phyloP scores from a whole-genome alignment of 257 asterid species.

The Penstemon davidsonii region DNA sequence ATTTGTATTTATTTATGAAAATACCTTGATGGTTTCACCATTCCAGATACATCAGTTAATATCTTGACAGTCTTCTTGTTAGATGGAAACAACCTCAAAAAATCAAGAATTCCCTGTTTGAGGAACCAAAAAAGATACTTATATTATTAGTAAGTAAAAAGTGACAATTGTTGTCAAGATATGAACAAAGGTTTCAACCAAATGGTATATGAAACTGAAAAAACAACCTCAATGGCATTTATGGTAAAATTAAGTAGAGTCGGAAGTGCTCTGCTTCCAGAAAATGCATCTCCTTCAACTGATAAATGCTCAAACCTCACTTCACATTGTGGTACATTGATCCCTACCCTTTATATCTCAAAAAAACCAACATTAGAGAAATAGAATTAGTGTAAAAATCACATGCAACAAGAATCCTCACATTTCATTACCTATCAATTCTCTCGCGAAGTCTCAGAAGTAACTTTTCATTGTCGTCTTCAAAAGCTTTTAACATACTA shows the following conservation, averaged over 20 bases:
- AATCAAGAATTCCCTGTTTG: slow-evolving; percentile 56
- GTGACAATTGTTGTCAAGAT: no score
- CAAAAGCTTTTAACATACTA: slow-evolving; percentile 56
- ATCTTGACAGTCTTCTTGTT: slow-evolving; percentile 54
- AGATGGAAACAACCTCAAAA: slow-evolving; percentile 54
- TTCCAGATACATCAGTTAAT: slow-evolving; percentile 48
- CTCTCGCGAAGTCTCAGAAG: slow-evolving; percentile 61
- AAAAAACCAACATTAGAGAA: background rate
- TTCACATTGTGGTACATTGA: slow-evolving; percentile 56
- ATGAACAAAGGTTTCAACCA: background rate
- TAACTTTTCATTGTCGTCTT: slow-evolving; percentile 70
- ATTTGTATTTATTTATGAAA: background rate
- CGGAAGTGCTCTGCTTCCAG: slow-evolving; percentile 82
- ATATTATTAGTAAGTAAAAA: background rate
- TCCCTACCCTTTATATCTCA: slow-evolving; percentile 57
- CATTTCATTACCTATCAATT: slow-evolving; percentile 48
- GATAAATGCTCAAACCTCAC: slow-evolving; percentile 65
- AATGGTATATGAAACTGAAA: background rate
- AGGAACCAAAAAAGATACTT: background rate
- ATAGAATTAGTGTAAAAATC: no score
- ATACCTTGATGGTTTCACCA: slow-evolving; percentile 63
- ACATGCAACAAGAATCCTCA: background rate
- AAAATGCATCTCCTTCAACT: slow-evolving; percentile 70
- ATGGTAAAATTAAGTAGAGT: slow-evolving; percentile 65
- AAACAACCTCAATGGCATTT: slow-evolving; percentile 59